Evolutionary conservation across 2,329 filamentous ascomycete species (phyloP).

Genomic region (Neopestalotiopsis rosae): DNA sequence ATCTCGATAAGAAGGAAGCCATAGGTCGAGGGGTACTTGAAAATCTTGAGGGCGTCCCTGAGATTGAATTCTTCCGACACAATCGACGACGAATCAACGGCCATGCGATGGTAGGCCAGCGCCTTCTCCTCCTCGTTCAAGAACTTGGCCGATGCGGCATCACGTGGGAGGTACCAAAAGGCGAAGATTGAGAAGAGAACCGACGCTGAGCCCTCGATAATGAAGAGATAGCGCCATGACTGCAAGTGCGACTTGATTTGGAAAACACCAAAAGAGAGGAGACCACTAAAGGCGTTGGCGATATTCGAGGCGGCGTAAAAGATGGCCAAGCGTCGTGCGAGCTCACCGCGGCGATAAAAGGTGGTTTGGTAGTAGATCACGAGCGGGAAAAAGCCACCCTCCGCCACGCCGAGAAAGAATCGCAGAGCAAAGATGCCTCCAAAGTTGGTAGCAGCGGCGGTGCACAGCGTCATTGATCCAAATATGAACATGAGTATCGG

Average conservation of each 20-base stretch:
- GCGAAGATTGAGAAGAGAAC: constrained; percentile 67
- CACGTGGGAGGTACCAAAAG: constrained; percentile 71
- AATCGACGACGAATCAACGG: constrained; percentile 72
- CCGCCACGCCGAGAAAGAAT: constrained; percentile 73
- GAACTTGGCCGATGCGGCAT: constrained; percentile 68
- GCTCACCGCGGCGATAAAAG: constrained; percentile 74
- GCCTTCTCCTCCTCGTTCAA: constrained; percentile 68
- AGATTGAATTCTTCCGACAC: constrained; percentile 60
- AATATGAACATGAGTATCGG: constrained; percentile 71
- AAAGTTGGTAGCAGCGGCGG: constrained; percentile 62
- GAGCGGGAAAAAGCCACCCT: constrained; percentile 72
- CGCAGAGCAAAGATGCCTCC: constrained; percentile 69
- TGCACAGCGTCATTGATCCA: constrained; percentile 67
- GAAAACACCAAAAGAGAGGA: constrained; percentile 54
- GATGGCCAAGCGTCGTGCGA: constrained; percentile 71
- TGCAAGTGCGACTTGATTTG: constrained; percentile 46
- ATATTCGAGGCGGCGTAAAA: constrained; percentile 81
- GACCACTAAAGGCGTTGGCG: constrained; percentile 60
- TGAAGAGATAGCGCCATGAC: constrained; percentile 56
- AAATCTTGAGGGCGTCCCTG: constrained; percentile 55
- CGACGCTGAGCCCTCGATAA: constrained; percentile 57
- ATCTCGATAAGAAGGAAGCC: constrained; percentile 59
- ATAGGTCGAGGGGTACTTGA: constrained; percentile 54
- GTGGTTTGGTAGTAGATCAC: constrained; percentile 63
- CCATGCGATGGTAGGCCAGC: constrained; percentile 74